Evolutionary conservation across 2,329 filamentous ascomycete species (phyloP).

Genomic region (Pyrenochaeta sp.): DNA sequence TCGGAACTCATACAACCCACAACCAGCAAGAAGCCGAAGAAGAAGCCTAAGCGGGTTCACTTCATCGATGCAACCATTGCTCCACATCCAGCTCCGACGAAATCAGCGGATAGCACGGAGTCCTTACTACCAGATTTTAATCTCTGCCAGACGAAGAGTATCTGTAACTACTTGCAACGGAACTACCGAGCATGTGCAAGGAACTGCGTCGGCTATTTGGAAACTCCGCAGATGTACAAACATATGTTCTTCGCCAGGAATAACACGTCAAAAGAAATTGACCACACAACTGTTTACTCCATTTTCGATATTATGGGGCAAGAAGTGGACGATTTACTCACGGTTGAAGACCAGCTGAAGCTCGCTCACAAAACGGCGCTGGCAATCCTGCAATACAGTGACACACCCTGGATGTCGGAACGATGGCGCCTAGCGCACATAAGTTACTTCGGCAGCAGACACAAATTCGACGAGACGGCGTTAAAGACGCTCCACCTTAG

Average conservation of each 20-base stretch:
- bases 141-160: slow-evolving; percentile 32
- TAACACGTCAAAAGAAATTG: neutral
- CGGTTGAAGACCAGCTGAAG: slow-evolving; percentile 22
- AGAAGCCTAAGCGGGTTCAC: slow-evolving; percentile 15
- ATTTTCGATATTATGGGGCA: slow-evolving; percentile 22
- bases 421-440: slow-evolving; percentile 28
- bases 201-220: slow-evolving; percentile 33
- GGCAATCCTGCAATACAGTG: slow-evolving; percentile 28
- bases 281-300: slow-evolving; percentile 1
- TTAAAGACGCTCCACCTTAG: slow-evolving; percentile 32
- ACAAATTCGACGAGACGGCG: slow-evolving; percentile 11
- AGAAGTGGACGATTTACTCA: slow-evolving; percentile 13
- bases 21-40: slow-evolving; percentile 12
- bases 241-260: slow-evolving; percentile 24
- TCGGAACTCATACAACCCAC: slow-evolving; percentile 7
- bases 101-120: neutral
- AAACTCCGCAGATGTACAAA: slow-evolving; percentile 26
- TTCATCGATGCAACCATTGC: slow-evolving; percentile 6
- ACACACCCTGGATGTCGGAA: slow-evolving; percentile 31
- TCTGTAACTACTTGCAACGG: slow-evolving; percentile 31
- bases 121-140: slow-evolving; percentile 16
- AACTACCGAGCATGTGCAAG: slow-evolving; percentile 13
- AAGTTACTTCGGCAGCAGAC: slow-evolving; percentile 20
- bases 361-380: slow-evolving; percentile 27
- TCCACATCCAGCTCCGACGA: neutral